These are phyloP conservation scores for Verticillium isaacii DNA, from an alignment of 2,329 filamentous ascomycete species.

Conservation along the genomic window DNA sequence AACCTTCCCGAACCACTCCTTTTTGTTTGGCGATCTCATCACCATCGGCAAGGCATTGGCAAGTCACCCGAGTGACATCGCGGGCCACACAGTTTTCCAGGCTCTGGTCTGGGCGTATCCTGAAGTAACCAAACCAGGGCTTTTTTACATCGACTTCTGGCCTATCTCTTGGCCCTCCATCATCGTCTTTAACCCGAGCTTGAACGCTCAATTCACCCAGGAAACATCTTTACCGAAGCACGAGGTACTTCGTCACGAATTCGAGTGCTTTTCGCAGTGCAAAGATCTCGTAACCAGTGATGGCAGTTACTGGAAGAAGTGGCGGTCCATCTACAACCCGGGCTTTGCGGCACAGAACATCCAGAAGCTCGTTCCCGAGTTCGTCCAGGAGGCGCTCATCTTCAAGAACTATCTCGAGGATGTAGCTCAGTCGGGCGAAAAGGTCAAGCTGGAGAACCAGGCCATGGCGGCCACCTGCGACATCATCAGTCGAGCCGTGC, in stretches of 20 bases:
- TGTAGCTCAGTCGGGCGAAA: neutral
- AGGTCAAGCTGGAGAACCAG: conserved; percentile 24
- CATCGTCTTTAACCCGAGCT: conserved; percentile 13
- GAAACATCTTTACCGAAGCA: conserved; percentile 15
- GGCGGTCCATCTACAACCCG: conserved; percentile 27
- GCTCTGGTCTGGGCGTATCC: neutral
- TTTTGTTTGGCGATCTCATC: neutral
- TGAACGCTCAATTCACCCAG: conserved; percentile 16
- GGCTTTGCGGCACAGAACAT: conserved; percentile 32
- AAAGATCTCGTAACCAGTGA: conserved; percentile 25
- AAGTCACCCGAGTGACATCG: neutral
- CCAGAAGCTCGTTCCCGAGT: conserved; percentile 25
- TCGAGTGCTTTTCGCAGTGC: conserved; percentile 23
- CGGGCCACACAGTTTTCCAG: neutral
- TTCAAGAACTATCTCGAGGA: conserved; percentile 17
- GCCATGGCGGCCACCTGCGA: conserved; percentile 34
- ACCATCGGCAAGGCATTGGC: neutral
- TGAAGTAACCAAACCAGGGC: conserved; percentile 16
- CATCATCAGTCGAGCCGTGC: conserved; percentile 29
- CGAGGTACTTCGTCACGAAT: conserved; percentile 19
- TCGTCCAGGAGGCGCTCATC: conserved; percentile 29
- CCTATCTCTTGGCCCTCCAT: conserved; percentile 15
- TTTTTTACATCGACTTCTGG: conserved; percentile 22
- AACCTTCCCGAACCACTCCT: neutral
- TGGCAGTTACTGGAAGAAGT: conserved; percentile 21